Conservation (phyloP, 352 stramenopile species). For the Phytophthora foliorum region DNA sequence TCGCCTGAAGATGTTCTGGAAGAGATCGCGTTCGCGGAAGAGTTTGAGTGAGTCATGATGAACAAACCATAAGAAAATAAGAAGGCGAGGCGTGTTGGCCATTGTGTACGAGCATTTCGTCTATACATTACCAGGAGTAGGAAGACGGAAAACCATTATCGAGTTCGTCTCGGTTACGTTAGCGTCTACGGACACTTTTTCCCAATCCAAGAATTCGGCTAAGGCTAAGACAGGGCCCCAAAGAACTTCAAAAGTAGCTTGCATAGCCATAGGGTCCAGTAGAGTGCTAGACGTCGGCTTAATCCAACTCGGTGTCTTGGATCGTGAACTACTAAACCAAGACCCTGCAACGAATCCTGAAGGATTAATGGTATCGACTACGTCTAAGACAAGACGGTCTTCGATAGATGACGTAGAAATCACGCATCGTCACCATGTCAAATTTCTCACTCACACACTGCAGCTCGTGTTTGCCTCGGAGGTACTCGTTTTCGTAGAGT, state of each 20-base stretch:
- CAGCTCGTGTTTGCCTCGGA: constrained; percentile 39
- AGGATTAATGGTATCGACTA: background rate
- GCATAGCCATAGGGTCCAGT: background rate
- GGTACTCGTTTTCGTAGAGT: constrained; percentile 41
- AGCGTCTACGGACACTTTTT: background rate
- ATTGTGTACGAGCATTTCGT: background rate
- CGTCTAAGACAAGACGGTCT: background rate
- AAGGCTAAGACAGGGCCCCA: background rate
- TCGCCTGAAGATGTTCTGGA: constrained; percentile 48
- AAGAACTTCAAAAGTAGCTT: constrained; percentile 16
- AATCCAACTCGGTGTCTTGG: constrained; percentile 10
- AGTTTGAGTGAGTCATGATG: constrained; percentile 32
- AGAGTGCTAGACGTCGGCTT: background rate
- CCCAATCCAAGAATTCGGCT: background rate
- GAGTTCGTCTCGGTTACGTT: background rate
- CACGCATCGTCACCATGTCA: constrained; percentile 26
- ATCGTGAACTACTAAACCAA: constrained; percentile 5
- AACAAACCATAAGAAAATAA: background rate
- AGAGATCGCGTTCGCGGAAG: constrained; percentile 56
- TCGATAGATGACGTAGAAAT: constrained; percentile 31
- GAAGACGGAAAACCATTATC: no score
- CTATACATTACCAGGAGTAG: no score
- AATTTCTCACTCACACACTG: constrained; percentile 26
- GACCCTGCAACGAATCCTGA: background rate
- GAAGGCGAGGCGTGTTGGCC: background rate